phyloP scores from a whole-genome alignment of 2,329 filamentous ascomycete species.

The Verticillium albo-atrum region DNA sequence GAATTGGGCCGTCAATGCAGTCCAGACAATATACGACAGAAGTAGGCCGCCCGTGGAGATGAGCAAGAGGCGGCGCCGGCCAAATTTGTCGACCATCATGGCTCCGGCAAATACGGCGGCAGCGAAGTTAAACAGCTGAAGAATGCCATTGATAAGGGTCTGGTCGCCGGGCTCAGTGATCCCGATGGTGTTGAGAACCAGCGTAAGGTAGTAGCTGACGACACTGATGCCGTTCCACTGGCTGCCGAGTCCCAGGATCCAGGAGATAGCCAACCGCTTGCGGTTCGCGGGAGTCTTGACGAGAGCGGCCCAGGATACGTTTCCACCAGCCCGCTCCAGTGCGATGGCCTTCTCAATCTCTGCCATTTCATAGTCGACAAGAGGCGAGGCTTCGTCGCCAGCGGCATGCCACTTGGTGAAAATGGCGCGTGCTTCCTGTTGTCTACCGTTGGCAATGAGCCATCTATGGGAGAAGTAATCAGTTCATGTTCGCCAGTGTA shows the following conservation, averaged over 20 bases:
- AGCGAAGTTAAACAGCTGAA: slow-evolving; percentile 23
- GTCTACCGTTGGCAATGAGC: slow-evolving; percentile 51
- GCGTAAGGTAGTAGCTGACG: slow-evolving; percentile 31
- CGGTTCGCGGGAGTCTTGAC: slow-evolving; percentile 22
- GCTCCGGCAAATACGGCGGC: slow-evolving; percentile 25
- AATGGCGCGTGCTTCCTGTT: slow-evolving; percentile 45
- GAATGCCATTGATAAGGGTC: slow-evolving; percentile 30
- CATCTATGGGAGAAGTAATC: slow-evolving; percentile 42
- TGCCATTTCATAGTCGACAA: slow-evolving; percentile 31
- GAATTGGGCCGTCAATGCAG: slow-evolving; percentile 16
- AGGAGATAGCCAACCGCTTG: slow-evolving; percentile 18
- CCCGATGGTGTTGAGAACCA: slow-evolving; percentile 28
- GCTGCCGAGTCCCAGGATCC: slow-evolving; percentile 17
- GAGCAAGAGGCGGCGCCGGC: slow-evolving; percentile 31
- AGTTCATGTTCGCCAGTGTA: no score
- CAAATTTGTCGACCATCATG: slow-evolving; percentile 30
- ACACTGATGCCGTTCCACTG: slow-evolving; percentile 25
- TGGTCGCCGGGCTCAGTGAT: slow-evolving; percentile 27
- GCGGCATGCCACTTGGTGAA: slow-evolving; percentile 47
- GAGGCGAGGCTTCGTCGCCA: slow-evolving; percentile 36
- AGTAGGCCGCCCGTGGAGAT: slow-evolving; percentile 25
- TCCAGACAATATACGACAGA: slow-evolving; percentile 26
- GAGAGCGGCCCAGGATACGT: slow-evolving; percentile 19
- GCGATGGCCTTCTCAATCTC: slow-evolving; percentile 35
- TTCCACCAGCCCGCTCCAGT: slow-evolving; percentile 42